A percentile compares a stretch with the other conserved stretches of the same genome.
These are phyloP conservation scores for Sphaerosporella brunnea DNA, from an alignment of 495 filamentous ascomycete genomes.

Conservation along the genomic window DNA sequence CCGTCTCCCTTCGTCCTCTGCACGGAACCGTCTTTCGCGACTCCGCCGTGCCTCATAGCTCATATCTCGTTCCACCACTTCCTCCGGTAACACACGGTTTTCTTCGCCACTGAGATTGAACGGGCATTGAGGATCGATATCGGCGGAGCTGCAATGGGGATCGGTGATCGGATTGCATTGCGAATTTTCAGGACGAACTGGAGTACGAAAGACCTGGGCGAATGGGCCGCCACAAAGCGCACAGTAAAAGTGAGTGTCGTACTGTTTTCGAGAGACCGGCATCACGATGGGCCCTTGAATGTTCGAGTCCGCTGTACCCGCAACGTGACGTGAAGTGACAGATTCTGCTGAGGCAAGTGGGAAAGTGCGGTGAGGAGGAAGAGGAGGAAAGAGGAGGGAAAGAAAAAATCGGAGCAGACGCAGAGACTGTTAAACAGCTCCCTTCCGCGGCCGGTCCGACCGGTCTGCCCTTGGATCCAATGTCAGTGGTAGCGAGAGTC, in stretches of 20 bases:
- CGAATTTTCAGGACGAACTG: slow-evolving; percentile 12
- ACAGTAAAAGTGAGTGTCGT: slow-evolving; percentile 28
- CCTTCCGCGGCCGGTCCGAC: no score
- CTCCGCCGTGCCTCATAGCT: slow-evolving; percentile 18
- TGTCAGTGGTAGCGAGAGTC: slow-evolving; percentile 5
- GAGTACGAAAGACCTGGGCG: slow-evolving; percentile 25
- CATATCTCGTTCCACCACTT: slow-evolving; percentile 21
- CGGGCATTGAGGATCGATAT: no score
- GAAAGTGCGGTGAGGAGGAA: not conserved
- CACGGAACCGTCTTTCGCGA: slow-evolving; percentile 13
- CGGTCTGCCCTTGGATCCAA: not conserved
- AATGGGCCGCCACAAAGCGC: slow-evolving; percentile 28
- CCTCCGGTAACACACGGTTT: slow-evolving; percentile 18
- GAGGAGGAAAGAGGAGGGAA: not conserved
- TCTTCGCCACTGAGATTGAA: slow-evolving; percentile 16
- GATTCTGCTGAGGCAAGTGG: no score
- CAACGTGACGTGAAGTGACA: no score
- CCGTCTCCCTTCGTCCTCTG: slow-evolving; percentile 15
- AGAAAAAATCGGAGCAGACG: no score
- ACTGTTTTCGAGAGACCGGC: slow-evolving; percentile 1
- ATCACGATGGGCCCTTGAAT: not conserved
- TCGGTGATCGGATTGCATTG: not conserved
- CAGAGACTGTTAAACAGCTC: no score
- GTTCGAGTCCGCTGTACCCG: no score
- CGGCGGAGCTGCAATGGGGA: not conserved